phyloP scores from a whole-genome alignment of 176 grass and related monocot genomes.

The Chrysopogon serrulatus region DNA sequence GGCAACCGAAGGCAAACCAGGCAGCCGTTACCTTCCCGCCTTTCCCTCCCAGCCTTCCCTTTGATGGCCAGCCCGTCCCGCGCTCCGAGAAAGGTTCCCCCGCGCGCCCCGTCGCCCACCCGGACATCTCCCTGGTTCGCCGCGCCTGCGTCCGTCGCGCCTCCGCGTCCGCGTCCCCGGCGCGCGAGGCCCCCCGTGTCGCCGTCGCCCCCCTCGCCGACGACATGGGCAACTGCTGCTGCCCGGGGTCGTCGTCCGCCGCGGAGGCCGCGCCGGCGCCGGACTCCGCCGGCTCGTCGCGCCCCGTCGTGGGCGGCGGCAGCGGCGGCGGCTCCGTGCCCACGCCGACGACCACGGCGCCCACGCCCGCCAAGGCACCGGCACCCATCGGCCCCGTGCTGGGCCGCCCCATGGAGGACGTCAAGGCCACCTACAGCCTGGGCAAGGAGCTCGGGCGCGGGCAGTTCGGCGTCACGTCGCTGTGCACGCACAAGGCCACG shows the following conservation, averaged over 20 bases:
- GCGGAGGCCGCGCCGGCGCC: not conserved
- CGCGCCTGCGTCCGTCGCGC: not conserved
- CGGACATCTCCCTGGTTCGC: not conserved
- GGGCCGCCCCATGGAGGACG: slow-evolving; percentile 78
- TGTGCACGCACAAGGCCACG: slow-evolving; percentile 84
- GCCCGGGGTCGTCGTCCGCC: slow-evolving; percentile 20
- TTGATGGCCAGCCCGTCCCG: not conserved
- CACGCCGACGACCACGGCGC: not conserved
- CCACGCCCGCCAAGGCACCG: slow-evolving; percentile 24
- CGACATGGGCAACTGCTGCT: slow-evolving; percentile 71
- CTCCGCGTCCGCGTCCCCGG: slow-evolving; percentile 13
- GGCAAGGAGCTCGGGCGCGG: slow-evolving; percentile 93
- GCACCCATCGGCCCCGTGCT: slow-evolving; percentile 65
- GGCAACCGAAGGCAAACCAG: not conserved
- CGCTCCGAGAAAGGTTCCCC: not conserved
- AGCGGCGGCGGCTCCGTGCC: not conserved
- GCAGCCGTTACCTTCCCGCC: slow-evolving; percentile 49
- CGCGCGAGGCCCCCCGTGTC: not conserved
- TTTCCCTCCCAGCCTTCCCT: slow-evolving; percentile 55
- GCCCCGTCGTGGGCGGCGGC: not conserved
- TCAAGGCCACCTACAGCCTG: slow-evolving; percentile 50
- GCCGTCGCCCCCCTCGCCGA: not conserved
- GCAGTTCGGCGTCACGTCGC: slow-evolving; percentile 85
- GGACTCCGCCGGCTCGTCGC: not conserved
- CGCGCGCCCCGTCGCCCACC: slow-evolving; percentile 18